phyloP scores from a whole-genome alignment of 2,329 filamentous ascomycete genomes.

The Coniochaeta sp. region DNA sequence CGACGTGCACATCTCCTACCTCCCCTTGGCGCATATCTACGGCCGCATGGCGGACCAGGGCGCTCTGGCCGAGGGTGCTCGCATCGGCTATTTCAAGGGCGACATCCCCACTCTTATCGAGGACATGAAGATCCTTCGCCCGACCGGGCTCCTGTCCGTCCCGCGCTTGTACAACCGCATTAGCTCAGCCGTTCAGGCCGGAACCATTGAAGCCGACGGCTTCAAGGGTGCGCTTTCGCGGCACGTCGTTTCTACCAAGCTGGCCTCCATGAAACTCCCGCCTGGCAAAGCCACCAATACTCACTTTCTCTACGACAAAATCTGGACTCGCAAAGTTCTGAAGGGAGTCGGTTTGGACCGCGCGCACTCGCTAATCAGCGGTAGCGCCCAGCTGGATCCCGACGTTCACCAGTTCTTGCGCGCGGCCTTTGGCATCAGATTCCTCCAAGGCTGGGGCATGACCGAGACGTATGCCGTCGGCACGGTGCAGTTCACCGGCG shows the following conservation, averaged over 20 bases:
- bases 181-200: conserved; percentile 70
- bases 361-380: conserved; percentile 68
- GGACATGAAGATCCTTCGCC: conserved; percentile 80
- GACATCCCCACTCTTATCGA: conserved; percentile 82
- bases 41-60: conserved; percentile 76
- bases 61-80: conserved; percentile 61
- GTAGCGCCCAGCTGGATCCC: conserved; percentile 85
- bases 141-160: conserved; percentile 79
- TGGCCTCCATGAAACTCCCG: conserved; percentile 66
- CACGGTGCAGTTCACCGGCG: conserved; percentile 59
- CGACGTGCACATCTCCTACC: conserved; percentile 73
- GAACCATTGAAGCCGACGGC: conserved; percentile 72
- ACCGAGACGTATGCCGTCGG: conserved; percentile 86
- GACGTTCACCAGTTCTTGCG: conserved; percentile 83
- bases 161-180: conserved; percentile 90
- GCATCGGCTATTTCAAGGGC: conserved; percentile 90
- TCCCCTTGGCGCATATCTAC: conserved; percentile 92
- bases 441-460: conserved; percentile 85
- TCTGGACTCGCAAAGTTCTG: conserved; percentile 85
- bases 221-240: conserved; percentile 75
- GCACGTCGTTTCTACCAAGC: conserved; percentile 72
- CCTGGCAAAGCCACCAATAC: conserved; percentile 68
- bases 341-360: conserved; percentile 76
- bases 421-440: conserved; percentile 69
- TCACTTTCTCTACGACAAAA: conserved; percentile 72